Conservation (phyloP, 441 rosid genomes). For the Viola pubescens region DNA sequence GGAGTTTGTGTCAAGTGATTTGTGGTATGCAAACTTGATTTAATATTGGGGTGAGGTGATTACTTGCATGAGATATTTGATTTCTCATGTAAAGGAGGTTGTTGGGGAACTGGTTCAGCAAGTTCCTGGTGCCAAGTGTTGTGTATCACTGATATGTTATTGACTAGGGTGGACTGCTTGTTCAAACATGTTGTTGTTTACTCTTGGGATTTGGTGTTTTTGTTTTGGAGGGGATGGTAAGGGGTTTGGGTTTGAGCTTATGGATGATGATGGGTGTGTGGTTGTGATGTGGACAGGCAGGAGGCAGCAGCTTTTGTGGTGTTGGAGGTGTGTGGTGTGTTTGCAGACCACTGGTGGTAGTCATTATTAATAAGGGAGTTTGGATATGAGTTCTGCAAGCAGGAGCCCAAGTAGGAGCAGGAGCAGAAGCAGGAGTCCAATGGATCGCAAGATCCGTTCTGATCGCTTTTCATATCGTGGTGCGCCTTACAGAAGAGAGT, state of each 20-base stretch:
- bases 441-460: conserved; percentile 79
- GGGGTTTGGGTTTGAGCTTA: conserved; percentile 39
- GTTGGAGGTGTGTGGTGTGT: conserved; percentile 31
- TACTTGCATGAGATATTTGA: conserved; percentile 26
- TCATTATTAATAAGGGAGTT: conserved; percentile 28
- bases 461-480: conserved; percentile 71
- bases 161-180: conserved; percentile 35
- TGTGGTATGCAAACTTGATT: conserved; percentile 13
- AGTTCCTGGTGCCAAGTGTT: conserved; percentile 24
- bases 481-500: conserved; percentile 76
- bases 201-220: conserved; percentile 40
- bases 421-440: conserved; percentile 72
- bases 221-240: conserved; percentile 38
- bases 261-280: conserved; percentile 59
- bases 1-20: conserved; percentile 18
- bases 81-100: conserved; percentile 23
- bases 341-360: conserved; percentile 40
- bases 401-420: conserved; percentile 44
- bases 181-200: conserved; percentile 34
- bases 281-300: conserved; percentile 66
- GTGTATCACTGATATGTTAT: conserved; percentile 17
- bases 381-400: conserved; percentile 67
- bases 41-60: conserved; percentile 17
- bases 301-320: conserved; percentile 43
- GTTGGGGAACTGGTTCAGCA: conserved; percentile 22